Evolutionary conservation across 495 filamentous ascomycete genomes (phyloP), one percentile per base, ranked within the genome.

Genomic region (Podospora australis): DNA sequence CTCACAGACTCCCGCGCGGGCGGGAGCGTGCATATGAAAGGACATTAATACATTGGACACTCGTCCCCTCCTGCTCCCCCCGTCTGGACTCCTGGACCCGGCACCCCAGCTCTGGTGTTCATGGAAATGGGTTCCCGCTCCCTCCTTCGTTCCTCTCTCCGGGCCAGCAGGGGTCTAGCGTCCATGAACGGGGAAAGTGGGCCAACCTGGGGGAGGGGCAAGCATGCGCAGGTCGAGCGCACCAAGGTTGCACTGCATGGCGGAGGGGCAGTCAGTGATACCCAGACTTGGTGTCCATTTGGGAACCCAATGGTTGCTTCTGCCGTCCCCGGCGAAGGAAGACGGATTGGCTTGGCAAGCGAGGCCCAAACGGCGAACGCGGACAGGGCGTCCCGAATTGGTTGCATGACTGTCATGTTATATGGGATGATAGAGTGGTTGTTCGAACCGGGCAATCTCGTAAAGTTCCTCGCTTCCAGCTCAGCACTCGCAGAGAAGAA

Each of bases 341-440:
- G 13, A 16, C 11, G 13, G 34, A 16, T 36, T 41, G 21, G 9
- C 41, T 49, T 49, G 41, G 34, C 34, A 38, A 6, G 10, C 4
- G 26, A 13, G 42, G 29, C 26, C 47, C 22, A 36, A 54, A 54
- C 42, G 46, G 52, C 46, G 35, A 49, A 16, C n/a, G 24, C 52
- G 52, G 52, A 50, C 41, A 30, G 34, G 14, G 19, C 3, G 21
- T 16, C 10, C 52, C 52, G 46, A 44, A 14, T 2, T 19, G 39
- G 38, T 16, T 40, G 39, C 39, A 41, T 22, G 17, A 5, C 9
- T 25, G 22, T 13, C 9, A 16, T 11, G 45, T 39, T 24, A 24
- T 28, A n/a, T 17, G 19, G 6, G 16, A 16, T 30, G 25, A 4
- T 17, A 4, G n/a, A 4, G n/a, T 32, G 25, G 25, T n/a, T 45